A percentile compares a stretch with the other conserved stretches of the same genome.
These are phyloP conservation scores for Ceratocystis cubensis DNA, from an alignment of 2,329 filamentous ascomycete genomes.

Conservation along the genomic window DNA sequence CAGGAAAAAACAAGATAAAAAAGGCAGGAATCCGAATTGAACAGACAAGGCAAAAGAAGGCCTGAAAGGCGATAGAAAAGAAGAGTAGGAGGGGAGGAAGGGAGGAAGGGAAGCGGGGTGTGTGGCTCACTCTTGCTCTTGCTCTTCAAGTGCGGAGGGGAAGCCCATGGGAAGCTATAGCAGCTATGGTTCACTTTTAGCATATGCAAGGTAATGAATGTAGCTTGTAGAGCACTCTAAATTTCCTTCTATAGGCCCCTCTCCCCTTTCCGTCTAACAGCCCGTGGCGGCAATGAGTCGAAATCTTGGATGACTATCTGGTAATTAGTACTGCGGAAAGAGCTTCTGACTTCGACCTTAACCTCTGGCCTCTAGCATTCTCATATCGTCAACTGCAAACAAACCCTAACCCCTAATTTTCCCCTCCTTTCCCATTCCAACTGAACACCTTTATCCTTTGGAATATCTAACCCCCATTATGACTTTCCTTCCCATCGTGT, in stretches of 20 bases:
- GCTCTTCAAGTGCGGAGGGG: neutral
- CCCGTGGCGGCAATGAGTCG: too few species aligned
- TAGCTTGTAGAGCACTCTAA: too few species aligned
- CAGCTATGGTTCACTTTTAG: too few species aligned
- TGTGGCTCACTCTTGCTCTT: neutral
- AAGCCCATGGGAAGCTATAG: neutral
- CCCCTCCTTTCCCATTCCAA: neutral
- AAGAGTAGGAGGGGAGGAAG: conserved; percentile 14
- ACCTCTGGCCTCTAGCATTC: neutral
- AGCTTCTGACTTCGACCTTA: neutral
- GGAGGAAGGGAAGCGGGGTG: conserved; percentile 18
- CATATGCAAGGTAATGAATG: too few species aligned
- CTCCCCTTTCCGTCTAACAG: too few species aligned
- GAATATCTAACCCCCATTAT: neutral
- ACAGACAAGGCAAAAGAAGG: neutral
- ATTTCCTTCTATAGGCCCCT: too few species aligned
- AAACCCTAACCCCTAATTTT: neutral
- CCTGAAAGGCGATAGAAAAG: neutral
- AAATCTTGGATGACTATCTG: too few species aligned
- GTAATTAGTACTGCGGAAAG: neutral
- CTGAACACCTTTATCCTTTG: conserved; percentile 1
- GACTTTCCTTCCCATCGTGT: neutral
- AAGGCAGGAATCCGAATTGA: neutral
- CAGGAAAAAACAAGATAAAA: conserved; percentile 20
- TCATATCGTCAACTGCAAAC: neutral